Evolutionary conservation across 1,284 basidiomycete species (phyloP).

Genomic region (Stygiomarasmius scandens): DNA sequence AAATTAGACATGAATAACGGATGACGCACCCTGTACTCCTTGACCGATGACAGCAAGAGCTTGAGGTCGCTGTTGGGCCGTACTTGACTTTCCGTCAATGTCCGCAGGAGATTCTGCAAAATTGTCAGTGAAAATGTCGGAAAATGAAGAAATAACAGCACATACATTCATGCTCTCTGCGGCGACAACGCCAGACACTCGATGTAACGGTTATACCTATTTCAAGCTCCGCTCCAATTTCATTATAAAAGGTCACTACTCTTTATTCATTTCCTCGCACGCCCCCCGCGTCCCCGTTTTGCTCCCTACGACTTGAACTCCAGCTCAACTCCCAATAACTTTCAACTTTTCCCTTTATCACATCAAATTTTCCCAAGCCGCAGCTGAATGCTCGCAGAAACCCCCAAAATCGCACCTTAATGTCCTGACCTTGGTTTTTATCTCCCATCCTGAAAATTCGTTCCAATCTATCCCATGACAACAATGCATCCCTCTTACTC

Average conservation of each 20-base stretch:
- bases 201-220: background rate
- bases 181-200: background rate
- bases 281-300: background rate
- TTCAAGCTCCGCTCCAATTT: background rate
- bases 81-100: constrained; percentile 67
- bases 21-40: constrained; percentile 70
- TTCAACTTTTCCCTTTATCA: too few relatives aligned
- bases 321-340: too few relatives aligned
- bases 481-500: too few relatives aligned
- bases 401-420: too few relatives aligned
- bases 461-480: too few relatives aligned
- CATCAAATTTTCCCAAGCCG: too few relatives aligned
- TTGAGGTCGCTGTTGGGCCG: constrained; percentile 64
- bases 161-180: constrained; percentile 44
- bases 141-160: constrained; percentile 26
- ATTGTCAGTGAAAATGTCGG: constrained; percentile 10
- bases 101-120: constrained; percentile 74
- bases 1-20: constrained; percentile 17
- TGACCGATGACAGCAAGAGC: constrained; percentile 71
- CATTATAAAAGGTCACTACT: background rate
- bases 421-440: too few relatives aligned
- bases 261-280: too few relatives aligned
- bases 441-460: too few relatives aligned
- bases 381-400: too few relatives aligned
- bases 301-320: too few relatives aligned